Conservation (phyloP, 371 early-diverging fungal species). For the Funneliformis caledonium region DNA sequence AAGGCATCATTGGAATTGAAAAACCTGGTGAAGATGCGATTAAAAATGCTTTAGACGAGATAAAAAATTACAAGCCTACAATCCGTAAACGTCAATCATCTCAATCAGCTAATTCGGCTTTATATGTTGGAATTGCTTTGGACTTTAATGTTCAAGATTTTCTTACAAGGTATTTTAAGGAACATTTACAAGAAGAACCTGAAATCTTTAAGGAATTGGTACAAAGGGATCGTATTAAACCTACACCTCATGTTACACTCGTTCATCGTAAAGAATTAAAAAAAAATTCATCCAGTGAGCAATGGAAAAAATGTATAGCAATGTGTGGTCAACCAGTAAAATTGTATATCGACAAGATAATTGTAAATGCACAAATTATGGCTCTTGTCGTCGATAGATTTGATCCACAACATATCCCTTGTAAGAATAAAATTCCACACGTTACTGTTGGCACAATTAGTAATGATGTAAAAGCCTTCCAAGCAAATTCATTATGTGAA, state of each 20-base stretch:
- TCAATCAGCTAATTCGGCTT: constrained; percentile 36
- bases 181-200: neutral
- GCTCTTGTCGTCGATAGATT: constrained; percentile 21
- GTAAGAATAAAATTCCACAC: constrained; percentile 32
- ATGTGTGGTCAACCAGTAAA: neutral
- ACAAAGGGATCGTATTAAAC: constrained; percentile 41
- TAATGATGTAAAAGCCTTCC: neutral
- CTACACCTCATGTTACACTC: constrained; percentile 55
- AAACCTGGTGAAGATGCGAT: constrained; percentile 44
- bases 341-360: constrained; percentile 21
- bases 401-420: neutral
- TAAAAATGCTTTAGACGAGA: constrained; percentile 37
- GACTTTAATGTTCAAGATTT: constrained; percentile 39
- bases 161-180: constrained; percentile 42
- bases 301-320: constrained; percentile 41
- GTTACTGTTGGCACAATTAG: constrained; percentile 37
- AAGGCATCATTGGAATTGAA: constrained; percentile 43
- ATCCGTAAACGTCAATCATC: constrained; percentile 4
- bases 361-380: constrained; percentile 35
- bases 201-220: constrained; percentile 11
- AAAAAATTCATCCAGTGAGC: constrained; percentile 11
- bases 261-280: constrained; percentile 44
- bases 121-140: constrained; percentile 51
- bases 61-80: neutral
- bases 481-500: constrained; percentile 34